A percentile compares a stretch with the other conserved stretches of the same genome.
These are phyloP conservation scores for Penicillium atrosanguineum DNA, from an alignment of 495 filamentous ascomycete genomes.

Conservation along the genomic window DNA sequence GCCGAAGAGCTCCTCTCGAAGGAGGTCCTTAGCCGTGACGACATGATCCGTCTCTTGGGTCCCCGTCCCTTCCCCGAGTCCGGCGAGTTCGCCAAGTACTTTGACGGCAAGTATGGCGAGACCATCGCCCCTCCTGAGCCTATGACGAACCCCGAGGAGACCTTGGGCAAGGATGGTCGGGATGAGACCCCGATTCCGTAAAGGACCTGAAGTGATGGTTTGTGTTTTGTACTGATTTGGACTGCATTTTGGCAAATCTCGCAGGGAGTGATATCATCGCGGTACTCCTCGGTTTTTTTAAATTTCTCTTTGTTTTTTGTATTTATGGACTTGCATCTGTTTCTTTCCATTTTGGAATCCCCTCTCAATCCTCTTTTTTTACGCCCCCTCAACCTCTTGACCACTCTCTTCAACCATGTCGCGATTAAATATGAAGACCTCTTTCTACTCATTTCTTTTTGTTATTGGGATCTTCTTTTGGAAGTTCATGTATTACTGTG, in stretches of 20 bases:
- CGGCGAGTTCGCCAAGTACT: constrained; percentile 91
- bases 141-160: constrained; percentile 28
- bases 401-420: constrained; percentile 17
- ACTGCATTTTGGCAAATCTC: constrained; percentile 20
- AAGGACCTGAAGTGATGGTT: constrained; percentile 16
- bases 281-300: constrained; percentile 18
- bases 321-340: constrained; percentile 35
- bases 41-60: constrained; percentile 85
- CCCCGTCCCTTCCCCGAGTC: constrained; percentile 77
- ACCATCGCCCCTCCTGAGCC: constrained; percentile 60
- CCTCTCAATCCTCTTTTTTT: constrained; percentile 24
- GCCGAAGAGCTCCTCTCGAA: constrained; percentile 91
- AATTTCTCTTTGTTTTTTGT: constrained; percentile 30
- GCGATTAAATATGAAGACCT: constrained; percentile 16
- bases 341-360: constrained; percentile 20
- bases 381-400: constrained; percentile 3
- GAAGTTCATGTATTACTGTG: constrained; percentile 2
- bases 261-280: constrained; percentile 29
- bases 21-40: constrained; percentile 86
- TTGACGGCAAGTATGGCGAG: constrained; percentile 51
- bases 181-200: constrained; percentile 43
- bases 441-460: constrained; percentile 4
- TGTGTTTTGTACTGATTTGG: constrained; percentile 18
- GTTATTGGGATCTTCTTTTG: neutral
- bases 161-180: constrained; percentile 42